A percentile compares a stretch with the other conserved stretches of the same genome.
These are phyloP conservation scores for Fragaria iinumae DNA, from an alignment of 306 rosid genomes.

Conservation along the genomic window DNA sequence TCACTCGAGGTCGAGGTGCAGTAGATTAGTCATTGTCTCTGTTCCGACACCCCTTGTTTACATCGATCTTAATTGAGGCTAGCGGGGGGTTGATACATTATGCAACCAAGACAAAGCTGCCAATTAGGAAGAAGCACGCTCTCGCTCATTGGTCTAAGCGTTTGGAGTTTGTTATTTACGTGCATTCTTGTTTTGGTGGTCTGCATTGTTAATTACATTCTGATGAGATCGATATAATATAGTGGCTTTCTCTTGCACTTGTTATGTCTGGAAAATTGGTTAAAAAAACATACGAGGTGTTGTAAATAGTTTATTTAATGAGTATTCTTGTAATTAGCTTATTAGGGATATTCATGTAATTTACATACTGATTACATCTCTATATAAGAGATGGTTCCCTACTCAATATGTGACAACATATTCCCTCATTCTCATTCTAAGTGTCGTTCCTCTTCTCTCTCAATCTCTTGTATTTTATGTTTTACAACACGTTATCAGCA, in stretches of 20 bases:
- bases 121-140: not conserved
- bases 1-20: not conserved
- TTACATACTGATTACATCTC: no score
- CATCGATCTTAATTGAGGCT: not conserved
- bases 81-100: not conserved
- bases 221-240: not conserved
- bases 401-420: no score
- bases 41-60: not conserved
- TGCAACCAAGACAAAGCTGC: not conserved
- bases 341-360: no score
- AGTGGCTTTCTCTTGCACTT: not conserved
- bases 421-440: no score
- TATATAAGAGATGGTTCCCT: no score
- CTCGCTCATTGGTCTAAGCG: not conserved
- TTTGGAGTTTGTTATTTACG: not conserved
- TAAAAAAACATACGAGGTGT: no score
- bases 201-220: not conserved
- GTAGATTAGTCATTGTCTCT: not conserved
- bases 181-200: not conserved
- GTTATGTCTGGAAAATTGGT: not conserved
- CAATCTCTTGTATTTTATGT: no score
- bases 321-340: no score
- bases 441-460: no score
- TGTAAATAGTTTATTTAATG: no score
- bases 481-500: no score